Base-by-base conservation (phyloP, 306 rosid genomes). In the Inga leiocalycina region DNA sequence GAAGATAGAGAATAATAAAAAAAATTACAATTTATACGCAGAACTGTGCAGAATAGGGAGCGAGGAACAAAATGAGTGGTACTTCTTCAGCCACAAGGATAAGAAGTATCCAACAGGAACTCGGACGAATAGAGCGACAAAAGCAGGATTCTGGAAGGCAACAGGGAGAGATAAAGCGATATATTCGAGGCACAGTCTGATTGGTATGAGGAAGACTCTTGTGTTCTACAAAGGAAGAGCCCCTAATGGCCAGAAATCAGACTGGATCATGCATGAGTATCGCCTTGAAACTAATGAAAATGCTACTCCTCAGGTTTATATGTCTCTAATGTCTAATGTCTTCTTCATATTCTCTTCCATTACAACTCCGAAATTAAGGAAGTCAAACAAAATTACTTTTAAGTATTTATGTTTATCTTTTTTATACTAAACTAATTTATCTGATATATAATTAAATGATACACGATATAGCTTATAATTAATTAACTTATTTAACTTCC, bases 201-300 rank as follows among this genome's bases (percentile, higher is more conserved):
- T 93, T 71, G 98, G 98, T 9, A 93, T 93, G 98, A 88, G 98
- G 80, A 95, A 95, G 88, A 95, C 98, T 39, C 79, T 95, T 2
- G 98, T 95, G 2, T 95, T 95, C 19, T 95, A 95, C 78, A 89
- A 92, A 86, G 98, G 98, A 71, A 68, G 98, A 83, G 98, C 98
- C 16, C 98, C 98, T 0, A 93, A 93, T 84, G 98, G 98, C 30
- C 97, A 85, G 2, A 95, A 95, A 71, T 95, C 98, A 11, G 95
- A 95, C 69, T 95, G 98, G 98, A 95, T 95, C 78, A 95, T 95
- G 98, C 98, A 95, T 71, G 98, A 95, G 77, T 95, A 95, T 13
- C 87, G 98, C 10, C 93, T 95, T 3, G 95, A 95, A 84, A 89
- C 93, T 11, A 89, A 84, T 74, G 93, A 94, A 88, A 93, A 89